These are phyloP conservation scores for Arachis monticola DNA, from an alignment of 331 rosid species.

Conservation along the genomic window DNA sequence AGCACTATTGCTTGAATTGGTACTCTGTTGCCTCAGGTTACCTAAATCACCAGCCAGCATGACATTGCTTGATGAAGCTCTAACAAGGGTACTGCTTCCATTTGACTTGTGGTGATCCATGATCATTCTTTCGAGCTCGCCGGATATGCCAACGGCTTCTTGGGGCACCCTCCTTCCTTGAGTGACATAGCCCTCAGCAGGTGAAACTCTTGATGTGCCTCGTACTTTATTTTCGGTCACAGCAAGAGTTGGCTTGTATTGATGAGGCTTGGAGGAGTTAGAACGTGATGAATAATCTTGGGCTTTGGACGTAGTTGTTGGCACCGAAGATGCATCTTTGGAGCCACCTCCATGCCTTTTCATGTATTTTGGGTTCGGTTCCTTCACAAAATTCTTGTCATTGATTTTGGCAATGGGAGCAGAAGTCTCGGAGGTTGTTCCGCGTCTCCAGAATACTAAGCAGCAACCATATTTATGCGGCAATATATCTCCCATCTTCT, in stretches of 20 bases:
- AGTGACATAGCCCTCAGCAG: conserved; percentile 54
- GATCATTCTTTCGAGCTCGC: conserved; percentile 79
- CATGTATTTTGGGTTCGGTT: conserved; percentile 34
- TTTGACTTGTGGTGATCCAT: conserved; percentile 61
- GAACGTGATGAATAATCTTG: conserved; percentile 18
- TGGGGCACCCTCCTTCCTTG: conserved; percentile 67
- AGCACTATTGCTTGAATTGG: conserved; percentile 34
- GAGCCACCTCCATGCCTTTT: conserved; percentile 45
- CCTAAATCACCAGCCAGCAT: conserved; percentile 78
- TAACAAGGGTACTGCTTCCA: conserved; percentile 57
- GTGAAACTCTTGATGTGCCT: conserved; percentile 23
- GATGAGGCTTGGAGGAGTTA: conserved; percentile 33
- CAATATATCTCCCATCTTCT: conserved; percentile 54
- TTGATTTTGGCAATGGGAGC: conserved; percentile 31
- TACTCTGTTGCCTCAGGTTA: conserved; percentile 59
- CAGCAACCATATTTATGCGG: conserved; percentile 66
- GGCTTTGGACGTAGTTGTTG: neutral
- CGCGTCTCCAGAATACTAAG: conserved; percentile 59
- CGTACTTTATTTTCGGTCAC: conserved; percentile 24
- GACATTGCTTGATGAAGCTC: conserved; percentile 87
- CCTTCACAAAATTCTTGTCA: conserved; percentile 40
- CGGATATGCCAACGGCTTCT: conserved; percentile 75
- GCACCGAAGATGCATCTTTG: conserved; percentile 33
- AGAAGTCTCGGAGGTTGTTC: conserved; percentile 44
- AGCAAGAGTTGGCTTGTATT: conserved; percentile 14